Evolutionary conservation across 1,284 basidiomycete species (phyloP).

Genomic region (Ustanciosporium gigantosporum): DNA sequence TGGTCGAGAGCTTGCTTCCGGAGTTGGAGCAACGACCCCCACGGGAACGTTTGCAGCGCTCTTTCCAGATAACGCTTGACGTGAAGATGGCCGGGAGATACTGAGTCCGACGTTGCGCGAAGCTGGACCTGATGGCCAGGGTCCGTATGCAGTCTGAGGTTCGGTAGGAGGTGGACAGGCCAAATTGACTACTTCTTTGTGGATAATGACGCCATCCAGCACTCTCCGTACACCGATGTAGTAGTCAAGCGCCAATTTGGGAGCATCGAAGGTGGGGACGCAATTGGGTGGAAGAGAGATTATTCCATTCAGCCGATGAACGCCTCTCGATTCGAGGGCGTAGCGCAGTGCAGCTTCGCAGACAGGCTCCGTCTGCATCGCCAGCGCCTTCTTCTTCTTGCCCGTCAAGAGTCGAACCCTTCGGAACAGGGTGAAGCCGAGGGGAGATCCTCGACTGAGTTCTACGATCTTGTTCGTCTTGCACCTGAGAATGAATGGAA

Average conservation of each 20-base stretch:
- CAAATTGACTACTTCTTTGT: conserved; percentile 11
- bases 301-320: conserved; percentile 25
- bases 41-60: too few relatives aligned
- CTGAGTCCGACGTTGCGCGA: too few relatives aligned
- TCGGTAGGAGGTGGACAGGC: conserved; percentile 23
- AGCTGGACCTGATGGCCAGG: too few relatives aligned
- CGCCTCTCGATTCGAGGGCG: conserved; percentile 6
- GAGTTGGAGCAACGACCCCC: too few relatives aligned
- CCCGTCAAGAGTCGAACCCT: conserved; percentile 10
- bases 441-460: conserved; percentile 10
- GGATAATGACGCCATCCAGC: conserved; percentile 12
- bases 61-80: too few relatives aligned
- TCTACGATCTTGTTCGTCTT: conserved; percentile 17
- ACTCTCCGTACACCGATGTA: conserved; percentile 38
- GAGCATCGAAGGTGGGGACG: conserved; percentile 39
- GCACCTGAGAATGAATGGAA: conserved; percentile 44
- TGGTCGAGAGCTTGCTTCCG: too few relatives aligned
- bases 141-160: conserved; percentile 15
- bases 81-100: too few relatives aligned
- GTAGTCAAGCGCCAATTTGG: conserved; percentile 43
- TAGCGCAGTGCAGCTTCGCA: conserved; percentile 13
- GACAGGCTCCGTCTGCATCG: conserved; percentile 21
- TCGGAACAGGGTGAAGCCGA: conserved; percentile 17
- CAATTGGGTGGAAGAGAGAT: conserved; percentile 35
- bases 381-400: conserved; percentile 11